Evolutionary conservation across 2,329 filamentous ascomycete genomes (phyloP).

Genomic region (Cladosporium colombiae): DNA sequence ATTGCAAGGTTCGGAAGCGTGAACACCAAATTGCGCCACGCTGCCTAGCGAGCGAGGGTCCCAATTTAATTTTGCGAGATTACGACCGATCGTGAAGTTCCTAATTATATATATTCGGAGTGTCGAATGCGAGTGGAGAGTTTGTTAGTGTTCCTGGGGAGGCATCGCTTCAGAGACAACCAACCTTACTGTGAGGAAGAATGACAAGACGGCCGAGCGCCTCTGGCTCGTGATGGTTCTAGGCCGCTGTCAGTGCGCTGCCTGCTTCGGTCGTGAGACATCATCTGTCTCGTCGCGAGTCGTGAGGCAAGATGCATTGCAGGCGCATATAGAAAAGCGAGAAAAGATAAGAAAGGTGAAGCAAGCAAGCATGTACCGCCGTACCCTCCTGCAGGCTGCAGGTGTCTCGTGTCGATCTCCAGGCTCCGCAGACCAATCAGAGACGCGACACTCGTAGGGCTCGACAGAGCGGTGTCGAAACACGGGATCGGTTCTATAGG

Average conservation of each 20-base stretch:
- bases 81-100: too few species aligned
- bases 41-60: too few species aligned
- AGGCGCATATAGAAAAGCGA: background rate
- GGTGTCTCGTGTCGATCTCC: background rate
- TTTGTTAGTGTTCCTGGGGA: background rate
- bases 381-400: slow-evolving; percentile 1
- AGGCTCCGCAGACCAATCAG: background rate
- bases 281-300: background rate
- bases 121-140: background rate
- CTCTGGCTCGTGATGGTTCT: background rate
- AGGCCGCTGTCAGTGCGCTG: background rate
- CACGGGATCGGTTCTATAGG: background rate
- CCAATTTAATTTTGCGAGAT: too few species aligned
- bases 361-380: background rate
- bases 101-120: too few species aligned
- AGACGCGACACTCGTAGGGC: background rate
- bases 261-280: background rate
- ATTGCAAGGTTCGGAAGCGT: too few species aligned
- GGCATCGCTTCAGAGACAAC: background rate
- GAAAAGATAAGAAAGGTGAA: background rate
- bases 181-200: background rate
- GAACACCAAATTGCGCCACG: too few species aligned
- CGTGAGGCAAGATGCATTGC: background rate
- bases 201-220: background rate
- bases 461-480: slow-evolving; percentile 7